Conservation (phyloP, 352 stramenopile genomes). For the Saprolegnia diclina region DNA sequence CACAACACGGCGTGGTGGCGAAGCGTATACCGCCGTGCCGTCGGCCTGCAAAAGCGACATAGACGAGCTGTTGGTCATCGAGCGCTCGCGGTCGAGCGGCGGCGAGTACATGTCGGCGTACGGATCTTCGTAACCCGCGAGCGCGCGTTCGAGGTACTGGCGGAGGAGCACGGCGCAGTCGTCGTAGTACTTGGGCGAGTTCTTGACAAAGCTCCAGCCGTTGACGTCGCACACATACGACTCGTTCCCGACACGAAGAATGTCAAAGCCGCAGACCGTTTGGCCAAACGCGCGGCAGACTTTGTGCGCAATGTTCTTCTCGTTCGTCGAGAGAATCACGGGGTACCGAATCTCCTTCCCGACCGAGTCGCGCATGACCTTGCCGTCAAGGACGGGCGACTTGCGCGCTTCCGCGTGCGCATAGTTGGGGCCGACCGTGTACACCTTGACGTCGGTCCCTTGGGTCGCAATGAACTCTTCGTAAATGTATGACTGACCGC, state of each 20-base stretch:
- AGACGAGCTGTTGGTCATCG: constrained; percentile 20
- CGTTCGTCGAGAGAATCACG: constrained; percentile 96
- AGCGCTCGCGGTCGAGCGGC: constrained; percentile 6
- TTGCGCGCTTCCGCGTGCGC: constrained; percentile 99
- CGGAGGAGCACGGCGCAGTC: constrained; percentile 93
- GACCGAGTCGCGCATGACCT: constrained; percentile 94
- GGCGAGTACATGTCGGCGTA: constrained; percentile 22
- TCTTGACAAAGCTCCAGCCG: constrained; percentile 99
- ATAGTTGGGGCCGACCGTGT: constrained; percentile 98
- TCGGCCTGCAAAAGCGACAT: constrained; percentile 14
- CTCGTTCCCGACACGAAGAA: constrained; percentile 88
- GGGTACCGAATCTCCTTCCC: constrained; percentile 99
- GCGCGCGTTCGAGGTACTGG: constrained; percentile 66
- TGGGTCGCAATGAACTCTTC: constrained; percentile 99
- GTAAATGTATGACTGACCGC: constrained; percentile 93
- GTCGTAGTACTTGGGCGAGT: constrained; percentile 99
- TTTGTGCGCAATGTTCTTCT: constrained; percentile 98
- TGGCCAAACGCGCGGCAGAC: constrained; percentile 75
- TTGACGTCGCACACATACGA: constrained; percentile 99
- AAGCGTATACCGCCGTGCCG: background rate
- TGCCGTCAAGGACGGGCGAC: constrained; percentile 97
- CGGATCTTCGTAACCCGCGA: constrained; percentile 32
- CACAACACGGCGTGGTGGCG: no score
- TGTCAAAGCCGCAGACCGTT: constrained; percentile 99
- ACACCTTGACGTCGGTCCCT: constrained; percentile 99